Conservation (phyloP, 352 stramenopile genomes). For the Ophiocytium majus region DNA sequence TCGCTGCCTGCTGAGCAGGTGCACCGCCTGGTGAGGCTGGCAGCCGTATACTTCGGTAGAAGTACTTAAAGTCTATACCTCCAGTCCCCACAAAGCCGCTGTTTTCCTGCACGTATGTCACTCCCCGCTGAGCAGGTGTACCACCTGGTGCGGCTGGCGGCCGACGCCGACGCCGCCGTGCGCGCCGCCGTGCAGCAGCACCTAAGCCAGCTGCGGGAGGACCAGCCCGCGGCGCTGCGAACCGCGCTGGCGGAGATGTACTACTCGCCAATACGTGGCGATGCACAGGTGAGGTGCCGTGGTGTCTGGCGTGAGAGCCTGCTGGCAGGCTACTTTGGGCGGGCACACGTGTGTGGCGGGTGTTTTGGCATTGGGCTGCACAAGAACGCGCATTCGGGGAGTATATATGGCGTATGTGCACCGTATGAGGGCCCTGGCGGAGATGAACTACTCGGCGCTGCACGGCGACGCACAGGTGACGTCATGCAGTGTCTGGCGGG, state of each 20-base stretch:
- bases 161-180: neutral
- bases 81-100: too few species aligned
- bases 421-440: neutral
- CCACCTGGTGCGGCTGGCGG: neutral
- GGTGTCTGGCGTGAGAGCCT: neutral
- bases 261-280: neutral
- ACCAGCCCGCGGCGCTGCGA: slow-evolving; percentile 8
- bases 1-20: too few species aligned
- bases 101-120: neutral
- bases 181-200: neutral
- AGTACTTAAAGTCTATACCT: too few species aligned
- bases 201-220: neutral
- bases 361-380: neutral
- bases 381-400: neutral
- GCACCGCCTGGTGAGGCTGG: too few species aligned
- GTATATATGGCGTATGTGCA: too few species aligned
- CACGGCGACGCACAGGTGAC: neutral
- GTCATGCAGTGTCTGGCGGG: neutral
- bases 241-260: slow-evolving; percentile 18
- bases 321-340: neutral
- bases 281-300: neutral
- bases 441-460: neutral
- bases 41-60: too few species aligned
- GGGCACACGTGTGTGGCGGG: neutral
- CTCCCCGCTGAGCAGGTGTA: neutral